A percentile compares a stretch with the other conserved stretches of the same genome.
Evolutionary conservation across 257 asterid genomes (phyloP).

Genomic region (Solanum tarapatanum): DNA sequence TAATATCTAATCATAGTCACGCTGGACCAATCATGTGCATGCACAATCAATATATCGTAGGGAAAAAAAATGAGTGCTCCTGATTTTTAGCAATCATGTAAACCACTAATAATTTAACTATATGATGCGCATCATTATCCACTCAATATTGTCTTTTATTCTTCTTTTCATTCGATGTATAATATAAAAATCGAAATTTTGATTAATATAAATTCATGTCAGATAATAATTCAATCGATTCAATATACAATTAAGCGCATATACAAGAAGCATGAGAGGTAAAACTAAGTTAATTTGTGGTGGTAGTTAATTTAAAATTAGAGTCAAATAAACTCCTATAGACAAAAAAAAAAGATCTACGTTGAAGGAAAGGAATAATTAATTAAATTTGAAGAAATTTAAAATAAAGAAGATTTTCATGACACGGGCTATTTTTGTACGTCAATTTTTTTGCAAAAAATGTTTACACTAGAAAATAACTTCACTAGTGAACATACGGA

Average conservation of each 20-base stretch:
- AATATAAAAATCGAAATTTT: too few relatives aligned
- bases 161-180: not conserved
- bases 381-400: not conserved
- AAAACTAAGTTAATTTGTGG: not conserved
- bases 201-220: not conserved
- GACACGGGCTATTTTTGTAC: not conserved
- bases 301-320: not conserved
- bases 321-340: not conserved
- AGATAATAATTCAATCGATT: not conserved
- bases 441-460: not conserved
- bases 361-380: too few relatives aligned
- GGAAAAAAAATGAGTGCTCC: not conserved
- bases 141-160: too few relatives aligned
- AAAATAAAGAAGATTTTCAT: not conserved
- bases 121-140: not conserved
- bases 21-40: not conserved
- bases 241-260: not conserved
- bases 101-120: not conserved
- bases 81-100: not conserved
- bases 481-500: too few relatives aligned
- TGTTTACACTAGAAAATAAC: too few relatives aligned
- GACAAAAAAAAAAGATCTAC: too few relatives aligned
- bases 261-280: not conserved
- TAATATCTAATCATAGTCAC: not conserved
- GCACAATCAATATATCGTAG: not conserved